Base-by-base conservation (phyloP, 169 alveolate genomes). In the Blepharisma undulans region DNA sequence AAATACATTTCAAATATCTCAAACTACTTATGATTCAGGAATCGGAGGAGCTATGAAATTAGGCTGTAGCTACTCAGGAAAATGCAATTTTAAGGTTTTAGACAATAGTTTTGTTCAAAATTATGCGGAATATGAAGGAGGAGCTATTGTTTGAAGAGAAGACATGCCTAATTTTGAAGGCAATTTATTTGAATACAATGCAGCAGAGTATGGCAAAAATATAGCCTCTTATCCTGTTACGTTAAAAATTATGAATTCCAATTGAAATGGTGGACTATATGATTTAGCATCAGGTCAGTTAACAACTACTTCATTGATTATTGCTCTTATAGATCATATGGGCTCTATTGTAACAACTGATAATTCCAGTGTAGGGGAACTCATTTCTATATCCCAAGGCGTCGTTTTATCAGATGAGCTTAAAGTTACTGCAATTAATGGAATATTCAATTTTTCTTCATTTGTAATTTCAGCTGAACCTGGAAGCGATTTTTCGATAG, bases 201-300 rank as follows among this genome's bases (percentile, higher is more conserved):
- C 5, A 22, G 90, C 90, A 66, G 82, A 2, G 7, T 86, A 86
- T 86, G 90, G 90, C 7, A 19, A 25, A 1, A 72, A 86, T 27
- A 25, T 86, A 2, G 90, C 90, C 8, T 66, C 84, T 4, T 66
- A 66, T 3, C 72, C 90, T 18, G 27, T 19, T 10, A 1, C 14
- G 10, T 12, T 82, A 16, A 59, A 33, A 22, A 34, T 34, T 22
- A 33, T 19, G 5, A 21, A 82, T 22, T 34, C 33, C 0, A 7
- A 22, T 82, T 25, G 60, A 82, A 10, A 19, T 14, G 89, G 78
- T 0, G 21, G 8, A 4, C 60, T 48, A 1, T 10, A 82, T 34
- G 72, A 82, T 22, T 1, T 82, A 32, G 72, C 89, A 10, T 33
- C 89, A 16, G 89, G 89, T 6, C 89, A 82, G 36, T 2, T 19